Evolutionary conservation across 2,329 filamentous ascomycete species (phyloP), one percentile per base, ranked within the genome.

Genomic region (Fusarium incarnatum): DNA sequence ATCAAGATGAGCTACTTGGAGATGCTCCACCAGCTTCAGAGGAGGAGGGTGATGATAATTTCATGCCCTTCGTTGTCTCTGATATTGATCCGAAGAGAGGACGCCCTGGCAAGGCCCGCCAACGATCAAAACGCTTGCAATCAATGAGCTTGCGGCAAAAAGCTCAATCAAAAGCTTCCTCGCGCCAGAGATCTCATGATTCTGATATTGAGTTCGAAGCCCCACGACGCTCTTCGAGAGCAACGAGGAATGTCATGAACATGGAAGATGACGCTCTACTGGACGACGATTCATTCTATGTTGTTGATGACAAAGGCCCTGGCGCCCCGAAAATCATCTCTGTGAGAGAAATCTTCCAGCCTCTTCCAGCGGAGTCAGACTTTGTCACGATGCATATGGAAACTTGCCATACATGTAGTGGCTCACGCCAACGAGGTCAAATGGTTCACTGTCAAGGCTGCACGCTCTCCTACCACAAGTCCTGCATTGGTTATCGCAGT

Each of bases 371-470:
- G 6, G 85, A 89, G 16, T 87, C 91, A 41, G 81, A 85, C 5
- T 99, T 99, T 78, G 86, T 86, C 56, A 82, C 84, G 23, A 86
- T 88, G 13, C 96, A 99, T 79, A 88, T 86, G 48, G 83, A 87
- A 42, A 83, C 82, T 10, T 99, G 96, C 78, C 90, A 93, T 71
- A 86, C 89, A 5, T 99, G 96, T 76, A 64, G 72, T 20, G 75
- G 77, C 15, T 77, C 79, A 7, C 82, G 81, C 49, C 80, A 82
- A n/a, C 80, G 79, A 18, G 94, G 93, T 1, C 84, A 87, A 41
- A 83, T 99, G 25, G 86, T 99, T 34, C 90, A 91, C 76, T 99
- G 96, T 73, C 97, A 99, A 81, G 96, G 96, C 30, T 99, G 96
- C 78, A 94, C 91, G 3, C 84, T 91, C 49, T 86, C 92, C 0